phyloP scores from a whole-genome alignment of 1,139 yeast species.

The Nakaseomyces uthaithaninus region DNA sequence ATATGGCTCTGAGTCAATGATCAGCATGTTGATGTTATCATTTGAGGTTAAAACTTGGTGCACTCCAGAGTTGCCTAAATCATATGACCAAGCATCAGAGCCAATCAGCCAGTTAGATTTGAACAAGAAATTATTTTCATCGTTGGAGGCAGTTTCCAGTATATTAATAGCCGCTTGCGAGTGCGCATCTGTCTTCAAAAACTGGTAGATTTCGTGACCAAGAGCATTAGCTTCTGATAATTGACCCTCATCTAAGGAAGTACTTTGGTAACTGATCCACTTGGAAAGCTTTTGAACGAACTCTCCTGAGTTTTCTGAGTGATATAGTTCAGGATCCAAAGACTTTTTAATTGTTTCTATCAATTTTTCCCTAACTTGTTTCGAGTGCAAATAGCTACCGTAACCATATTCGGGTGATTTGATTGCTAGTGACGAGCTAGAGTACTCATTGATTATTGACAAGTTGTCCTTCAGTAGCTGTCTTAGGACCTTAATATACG shows the following conservation, averaged over 20 bases:
- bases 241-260: constrained; percentile 29
- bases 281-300: constrained; percentile 54
- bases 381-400: constrained; percentile 60
- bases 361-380: constrained; percentile 45
- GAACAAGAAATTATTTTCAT: constrained; percentile 40
- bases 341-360: constrained; percentile 42
- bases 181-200: constrained; percentile 33
- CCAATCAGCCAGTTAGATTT: constrained; percentile 79
- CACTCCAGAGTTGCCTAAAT: constrained; percentile 84
- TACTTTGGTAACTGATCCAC: constrained; percentile 49
- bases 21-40: constrained; percentile 71
- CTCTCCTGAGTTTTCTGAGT: constrained; percentile 39
- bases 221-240: constrained; percentile 30
- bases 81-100: constrained; percentile 93
- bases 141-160: constrained; percentile 40
- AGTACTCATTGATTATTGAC: constrained; percentile 51
- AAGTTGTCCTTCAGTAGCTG: constrained; percentile 56
- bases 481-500: constrained; percentile 64
- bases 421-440: constrained; percentile 36
- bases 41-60: constrained; percentile 75
- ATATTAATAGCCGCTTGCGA: constrained; percentile 35
- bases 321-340: constrained; percentile 40
- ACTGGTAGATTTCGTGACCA: constrained; percentile 34
- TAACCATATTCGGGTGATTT: constrained; percentile 72
- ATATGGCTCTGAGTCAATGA: constrained; percentile 89